Base-by-base conservation (phyloP, 2,329 filamentous ascomycete genomes). In the Lachnellula suecica region DNA sequence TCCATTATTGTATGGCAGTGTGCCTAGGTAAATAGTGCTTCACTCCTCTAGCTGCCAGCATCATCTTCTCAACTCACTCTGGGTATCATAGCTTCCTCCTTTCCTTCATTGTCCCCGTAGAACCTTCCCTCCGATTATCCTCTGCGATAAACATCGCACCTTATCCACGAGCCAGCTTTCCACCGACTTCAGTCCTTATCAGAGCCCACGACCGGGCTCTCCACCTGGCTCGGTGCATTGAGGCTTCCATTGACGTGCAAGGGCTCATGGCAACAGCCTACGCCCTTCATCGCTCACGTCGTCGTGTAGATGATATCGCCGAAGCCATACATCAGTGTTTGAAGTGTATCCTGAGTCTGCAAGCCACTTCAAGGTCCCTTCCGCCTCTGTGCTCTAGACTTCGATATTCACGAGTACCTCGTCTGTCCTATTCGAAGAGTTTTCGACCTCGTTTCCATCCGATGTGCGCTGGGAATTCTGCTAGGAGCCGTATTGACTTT, bases 391-490 rank as follows among this genome's bases (percentile, higher is more conserved):
- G 37, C 15, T 22, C 29, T 40, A 13, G 11, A n/a, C 47, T 51
- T 51, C 23, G 44, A 42, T 13, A 51, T 23, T 13, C 49, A 43
- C 19, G 20, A n/a, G 27, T 38, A 40, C n/a, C 45, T 7, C 22
- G 43, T 13, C 19, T 23, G 22, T n/a, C 43, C 27, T 15, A 31
- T 38, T 15, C 51, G 19, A 25, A 41, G 46, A 23, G 25, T 49
- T 42, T 49, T 53, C 25, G 51, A 53, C 34, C 51, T 40, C 29
- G 46, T 53, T 9, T 53, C 42, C 51, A 53, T 53, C n/a, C 20
- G 17, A 23, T 53, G 51, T n/a, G 45, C 46, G 23, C 20, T 53
- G 11, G 40, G 15, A 1, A 38, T 22, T 17, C 35, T 42, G 1
- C 15, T 19, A 20, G 25, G 8, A 41, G 34, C 24, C 2, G 41